These are phyloP conservation scores for Ceratocystis harringtonii DNA, from an alignment of 2,329 filamentous ascomycete genomes.

Conservation along the genomic window DNA sequence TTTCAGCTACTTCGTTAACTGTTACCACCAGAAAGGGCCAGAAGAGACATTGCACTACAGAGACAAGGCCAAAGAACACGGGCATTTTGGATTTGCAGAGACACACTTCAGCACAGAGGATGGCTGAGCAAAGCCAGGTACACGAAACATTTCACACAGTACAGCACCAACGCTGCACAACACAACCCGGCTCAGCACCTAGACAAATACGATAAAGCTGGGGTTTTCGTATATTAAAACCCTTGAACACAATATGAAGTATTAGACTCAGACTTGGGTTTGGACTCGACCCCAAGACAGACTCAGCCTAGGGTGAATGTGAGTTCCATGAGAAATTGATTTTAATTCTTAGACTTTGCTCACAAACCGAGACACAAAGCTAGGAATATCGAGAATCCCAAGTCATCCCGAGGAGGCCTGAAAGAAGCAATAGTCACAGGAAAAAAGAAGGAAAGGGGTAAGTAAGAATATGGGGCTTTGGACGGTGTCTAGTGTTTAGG, in stretches of 20 bases:
- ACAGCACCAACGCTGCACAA: neutral
- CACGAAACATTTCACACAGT: neutral
- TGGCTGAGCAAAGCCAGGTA: conserved; percentile 5
- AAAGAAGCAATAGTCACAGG: neutral
- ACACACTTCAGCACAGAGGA: neutral
- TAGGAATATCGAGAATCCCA: neutral
- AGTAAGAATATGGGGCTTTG: neutral
- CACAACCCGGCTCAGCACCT: too few species aligned
- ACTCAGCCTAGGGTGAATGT: neutral
- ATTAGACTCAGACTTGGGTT: neutral
- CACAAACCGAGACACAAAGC: neutral
- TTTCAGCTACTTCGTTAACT: neutral
- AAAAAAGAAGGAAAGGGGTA: neutral
- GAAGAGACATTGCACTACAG: neutral
- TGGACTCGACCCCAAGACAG: neutral
- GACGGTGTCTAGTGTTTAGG: neutral
- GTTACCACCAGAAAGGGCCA: neutral
- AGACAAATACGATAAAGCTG: neutral
- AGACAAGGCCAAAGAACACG: neutral
- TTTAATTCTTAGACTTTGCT: neutral
- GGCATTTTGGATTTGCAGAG: neutral
- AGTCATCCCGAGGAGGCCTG: neutral
- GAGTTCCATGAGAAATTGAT: neutral
- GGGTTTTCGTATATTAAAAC: neutral
- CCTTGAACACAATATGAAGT: neutral